phyloP scores from a whole-genome alignment of 148 eudicot species.

The Vaccinium myrtillus region DNA sequence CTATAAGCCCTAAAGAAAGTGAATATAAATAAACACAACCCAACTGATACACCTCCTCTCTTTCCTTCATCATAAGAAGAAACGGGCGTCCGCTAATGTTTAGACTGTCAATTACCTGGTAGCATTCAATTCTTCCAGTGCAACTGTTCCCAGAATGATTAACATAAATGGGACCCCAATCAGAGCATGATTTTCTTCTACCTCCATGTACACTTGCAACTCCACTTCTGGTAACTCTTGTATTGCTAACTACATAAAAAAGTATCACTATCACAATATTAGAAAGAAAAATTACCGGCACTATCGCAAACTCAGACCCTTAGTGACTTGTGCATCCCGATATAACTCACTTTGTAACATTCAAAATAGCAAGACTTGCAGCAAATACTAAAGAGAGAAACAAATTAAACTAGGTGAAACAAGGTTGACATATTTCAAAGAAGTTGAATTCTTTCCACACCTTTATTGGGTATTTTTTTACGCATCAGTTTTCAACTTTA shows the following conservation, averaged over 20 bases:
- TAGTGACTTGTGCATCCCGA: not conserved
- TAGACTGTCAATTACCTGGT: slow-evolving; percentile 40
- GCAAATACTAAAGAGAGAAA: not conserved
- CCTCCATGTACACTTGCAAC: slow-evolving; percentile 51
- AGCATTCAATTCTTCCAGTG: slow-evolving; percentile 63
- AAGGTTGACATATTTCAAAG: slow-evolving; percentile 2
- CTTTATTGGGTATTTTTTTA: not conserved
- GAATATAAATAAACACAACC: not conserved
- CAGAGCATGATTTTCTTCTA: slow-evolving; percentile 40
- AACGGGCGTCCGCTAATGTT: not conserved
- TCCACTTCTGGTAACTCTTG: slow-evolving; percentile 62
- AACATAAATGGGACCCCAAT: slow-evolving; percentile 61
- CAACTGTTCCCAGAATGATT: slow-evolving; percentile 57
- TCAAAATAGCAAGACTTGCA: not conserved
- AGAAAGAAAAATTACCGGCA: slow-evolving; percentile 27
- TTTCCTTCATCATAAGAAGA: not conserved
- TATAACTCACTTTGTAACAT: not conserved
- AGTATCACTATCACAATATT: not conserved
- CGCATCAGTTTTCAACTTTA: not conserved
- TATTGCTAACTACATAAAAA: slow-evolving; percentile 21
- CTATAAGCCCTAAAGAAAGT: slow-evolving; percentile 48
- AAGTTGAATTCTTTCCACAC: not conserved
- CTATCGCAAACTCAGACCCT: not conserved
- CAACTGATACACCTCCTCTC: not conserved
- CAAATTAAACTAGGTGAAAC: not conserved